Percentiles rank a stretch among this genome's conserved stretches.
phyloP scores from a whole-genome alignment of 2,329 filamentous ascomycete species.

The Penicillium sp. region DNA sequence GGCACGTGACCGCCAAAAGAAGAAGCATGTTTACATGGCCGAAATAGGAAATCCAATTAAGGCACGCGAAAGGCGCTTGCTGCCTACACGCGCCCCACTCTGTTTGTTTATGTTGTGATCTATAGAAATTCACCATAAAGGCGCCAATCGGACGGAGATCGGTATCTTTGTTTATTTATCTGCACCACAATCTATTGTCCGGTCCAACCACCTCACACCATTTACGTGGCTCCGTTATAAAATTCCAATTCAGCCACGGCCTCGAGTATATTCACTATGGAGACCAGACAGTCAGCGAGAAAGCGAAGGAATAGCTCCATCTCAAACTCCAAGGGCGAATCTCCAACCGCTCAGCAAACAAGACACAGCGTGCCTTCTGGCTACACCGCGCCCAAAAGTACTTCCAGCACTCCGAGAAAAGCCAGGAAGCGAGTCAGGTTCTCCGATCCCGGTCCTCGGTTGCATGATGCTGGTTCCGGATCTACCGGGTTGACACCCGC shows the following conservation, averaged over 20 bases:
- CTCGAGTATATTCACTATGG: conserved; percentile 17
- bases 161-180: conserved; percentile 1
- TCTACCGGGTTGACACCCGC: conserved; percentile 48
- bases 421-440: conserved; percentile 46
- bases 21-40: conserved; percentile 25
- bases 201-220: background rate
- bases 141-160: conserved; percentile 6
- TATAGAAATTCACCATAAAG: conserved; percentile 17
- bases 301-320: conserved; percentile 29
- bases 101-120: conserved; percentile 30
- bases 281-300: conserved; percentile 24
- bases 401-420: conserved; percentile 30
- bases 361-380: conserved; percentile 7
- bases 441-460: conserved; percentile 41
- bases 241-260: background rate
- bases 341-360: conserved; percentile 19
- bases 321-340: conserved; percentile 11
- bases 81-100: conserved; percentile 21
- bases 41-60: conserved; percentile 14
- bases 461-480: conserved; percentile 17
- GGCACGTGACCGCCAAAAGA: conserved; percentile 20
- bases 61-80: conserved; percentile 14
- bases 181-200: background rate
- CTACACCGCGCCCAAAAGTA: background rate
- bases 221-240: background rate